Evolutionary conservation across 495 filamentous ascomycete species (phyloP), one percentile per base, ranked within the genome.

Genomic region (Polyplosphaeria fusca): DNA sequence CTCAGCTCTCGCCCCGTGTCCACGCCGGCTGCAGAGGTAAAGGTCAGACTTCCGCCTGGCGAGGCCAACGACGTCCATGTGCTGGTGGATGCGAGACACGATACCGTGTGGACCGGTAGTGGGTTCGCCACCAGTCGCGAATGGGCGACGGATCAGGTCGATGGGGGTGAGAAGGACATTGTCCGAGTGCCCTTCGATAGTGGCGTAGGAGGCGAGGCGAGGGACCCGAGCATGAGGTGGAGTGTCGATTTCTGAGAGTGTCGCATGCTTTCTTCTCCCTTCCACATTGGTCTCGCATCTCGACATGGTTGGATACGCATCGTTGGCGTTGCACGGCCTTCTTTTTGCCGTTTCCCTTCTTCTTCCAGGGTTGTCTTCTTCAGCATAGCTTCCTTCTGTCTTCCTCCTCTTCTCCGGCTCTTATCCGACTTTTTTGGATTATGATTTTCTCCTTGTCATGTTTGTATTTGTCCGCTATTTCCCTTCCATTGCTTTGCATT

Each of bases 191-290:
- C 55, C 4, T 52, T 60, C 24, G 56, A 60, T 26, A 48, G 41
- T 24, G 16, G 32, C 20, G n/a, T n/a, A n/a, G 40, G 35, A 12
- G 44, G 18, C 2, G 53, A 32, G 46, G 49, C 35, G 38, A 56
- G 60, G 26, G 68, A 64, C 52, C 55, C 58, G 28, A 64, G 53
- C 50, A 53, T 63, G 52, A 46, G 70, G 48, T 70, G 68, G 68
- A 70, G 68, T 55, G 64, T 72, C 47, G 70, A 72, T 49, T 64
- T 72, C 26, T 72, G 60, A 35, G 7, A 7, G n/a, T n/a, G n/a
- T n/a, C n/a, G n/a, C n/a, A n/a, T n/a, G n/a, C n/a, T 35, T 35
- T 35, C 30, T 35, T 35, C 14, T 35, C 30, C 7, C 30, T 35
- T n/a, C n/a, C n/a, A n/a, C n/a, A n/a, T n/a, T n/a, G n/a, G n/a